A percentile compares a stretch with the other conserved stretches of the same genome.
Evolutionary conservation across 1,284 basidiomycete species (phyloP).

Genomic region (Ceratobasidium sp.): DNA sequence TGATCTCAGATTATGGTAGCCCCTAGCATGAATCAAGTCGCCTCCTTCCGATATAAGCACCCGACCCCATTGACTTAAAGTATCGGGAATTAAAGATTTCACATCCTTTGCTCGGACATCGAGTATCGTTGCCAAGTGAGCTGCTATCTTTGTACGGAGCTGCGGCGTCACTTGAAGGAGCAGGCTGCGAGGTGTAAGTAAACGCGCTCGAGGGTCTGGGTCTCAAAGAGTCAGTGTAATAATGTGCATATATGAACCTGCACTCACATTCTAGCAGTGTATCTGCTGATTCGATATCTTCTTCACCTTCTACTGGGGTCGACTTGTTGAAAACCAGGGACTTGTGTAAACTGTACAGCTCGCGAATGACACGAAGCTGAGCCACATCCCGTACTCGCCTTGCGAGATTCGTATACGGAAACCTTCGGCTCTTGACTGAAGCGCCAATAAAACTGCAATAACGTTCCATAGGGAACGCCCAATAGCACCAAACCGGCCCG

Average conservation of each 20-base stretch:
- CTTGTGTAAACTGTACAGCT: neutral
- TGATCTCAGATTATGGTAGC: neutral
- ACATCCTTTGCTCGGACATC: neutral
- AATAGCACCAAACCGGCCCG: slow-evolving; percentile 62
- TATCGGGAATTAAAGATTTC: neutral
- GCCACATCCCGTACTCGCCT: slow-evolving; percentile 51
- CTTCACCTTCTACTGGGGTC: neutral
- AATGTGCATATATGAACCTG: neutral
- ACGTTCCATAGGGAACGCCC: slow-evolving; percentile 61
- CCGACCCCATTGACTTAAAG: neutral
- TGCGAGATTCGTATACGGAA: slow-evolving; percentile 54
- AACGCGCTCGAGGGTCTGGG: too few relatives aligned
- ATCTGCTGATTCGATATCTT: neutral
- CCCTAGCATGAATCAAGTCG: neutral
- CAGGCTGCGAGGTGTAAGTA: too few relatives aligned
- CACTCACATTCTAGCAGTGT: neutral
- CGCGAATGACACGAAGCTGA: slow-evolving; percentile 51
- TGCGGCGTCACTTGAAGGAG: too few relatives aligned
- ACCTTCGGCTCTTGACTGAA: slow-evolving; percentile 51
- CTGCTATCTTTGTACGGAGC: too few relatives aligned
- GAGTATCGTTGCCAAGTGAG: too few relatives aligned
- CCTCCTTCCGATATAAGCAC: neutral
- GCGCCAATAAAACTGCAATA: slow-evolving; percentile 52
- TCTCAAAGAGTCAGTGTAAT: too few relatives aligned
- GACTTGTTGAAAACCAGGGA: slow-evolving; percentile 32